Evolutionary conservation across 129 eudicot genomes (phyloP).

Genomic region (Pulicaria dysenterica): DNA sequence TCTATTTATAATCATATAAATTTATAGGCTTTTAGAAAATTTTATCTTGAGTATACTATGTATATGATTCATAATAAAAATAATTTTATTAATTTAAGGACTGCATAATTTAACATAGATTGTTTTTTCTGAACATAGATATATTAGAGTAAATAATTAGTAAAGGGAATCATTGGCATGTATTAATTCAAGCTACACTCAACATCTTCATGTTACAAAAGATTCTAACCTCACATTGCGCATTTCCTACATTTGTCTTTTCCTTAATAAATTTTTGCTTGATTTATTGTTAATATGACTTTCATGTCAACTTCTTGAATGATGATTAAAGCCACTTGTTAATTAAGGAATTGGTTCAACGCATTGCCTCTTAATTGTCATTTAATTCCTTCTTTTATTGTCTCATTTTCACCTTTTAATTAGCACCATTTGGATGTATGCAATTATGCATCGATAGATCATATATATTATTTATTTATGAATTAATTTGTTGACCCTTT

Average conservation of each 20-base stretch:
- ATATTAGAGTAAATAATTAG: neutral
- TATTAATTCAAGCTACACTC: constrained; percentile 32
- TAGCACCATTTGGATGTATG: no score
- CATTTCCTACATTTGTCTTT: constrained; percentile 26
- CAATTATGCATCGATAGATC: no score
- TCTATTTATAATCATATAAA: no score
- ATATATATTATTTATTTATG: no score
- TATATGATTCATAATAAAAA: neutral
- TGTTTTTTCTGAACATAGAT: neutral
- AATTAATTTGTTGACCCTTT: no score
- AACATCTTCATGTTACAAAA: constrained; percentile 29
- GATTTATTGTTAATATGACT: constrained; percentile 29
- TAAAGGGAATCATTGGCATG: constrained; percentile 23
- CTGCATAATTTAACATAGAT: neutral
- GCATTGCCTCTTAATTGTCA: neutral
- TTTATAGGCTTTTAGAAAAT: no score
- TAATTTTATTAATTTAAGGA: neutral
- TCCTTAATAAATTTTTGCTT: constrained; percentile 22
- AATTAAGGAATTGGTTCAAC: neutral
- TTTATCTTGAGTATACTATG: neutral
- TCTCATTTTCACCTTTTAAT: no score
- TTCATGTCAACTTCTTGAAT: constrained; percentile 11
- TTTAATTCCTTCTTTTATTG: neutral
- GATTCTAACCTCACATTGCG: constrained; percentile 33
- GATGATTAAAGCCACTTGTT: constrained; percentile 22